These are phyloP conservation scores for Mycena haematopus DNA, from an alignment of 768 basidiomycete genomes.

Conservation along the genomic window DNA sequence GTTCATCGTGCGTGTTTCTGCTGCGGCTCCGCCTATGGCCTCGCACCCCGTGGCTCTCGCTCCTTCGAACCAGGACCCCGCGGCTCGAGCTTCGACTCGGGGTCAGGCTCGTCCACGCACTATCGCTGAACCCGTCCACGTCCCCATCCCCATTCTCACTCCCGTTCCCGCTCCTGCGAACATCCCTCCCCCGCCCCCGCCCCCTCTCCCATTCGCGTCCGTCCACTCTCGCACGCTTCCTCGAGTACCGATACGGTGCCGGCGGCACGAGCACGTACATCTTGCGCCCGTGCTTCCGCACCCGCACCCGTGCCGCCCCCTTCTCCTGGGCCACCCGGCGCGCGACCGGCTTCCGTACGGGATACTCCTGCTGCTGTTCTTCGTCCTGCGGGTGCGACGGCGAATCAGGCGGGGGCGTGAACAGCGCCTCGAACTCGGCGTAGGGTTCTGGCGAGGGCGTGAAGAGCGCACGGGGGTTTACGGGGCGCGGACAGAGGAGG, in stretches of 20 bases:
- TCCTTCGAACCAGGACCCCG: neutral
- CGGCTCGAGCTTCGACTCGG: neutral
- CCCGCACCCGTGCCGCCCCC: too few species aligned
- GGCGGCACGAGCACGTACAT: constrained; percentile 16
- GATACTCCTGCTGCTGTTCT: neutral
- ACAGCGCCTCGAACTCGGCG: neutral
- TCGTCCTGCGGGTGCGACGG: neutral
- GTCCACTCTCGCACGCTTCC: neutral
- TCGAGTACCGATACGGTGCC: neutral
- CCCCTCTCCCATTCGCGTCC: neutral
- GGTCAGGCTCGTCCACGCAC: neutral
- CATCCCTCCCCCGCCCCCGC: neutral
- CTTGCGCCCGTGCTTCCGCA: constrained; percentile 15
- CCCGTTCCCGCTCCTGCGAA: neutral
- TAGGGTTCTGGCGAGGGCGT: neutral
- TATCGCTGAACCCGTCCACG: neutral
- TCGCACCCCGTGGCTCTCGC: neutral
- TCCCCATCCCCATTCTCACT: neutral
- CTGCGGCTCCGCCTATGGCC: neutral
- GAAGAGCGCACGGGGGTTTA: neutral
- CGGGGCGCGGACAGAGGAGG: neutral
- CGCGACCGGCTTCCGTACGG: neutral
- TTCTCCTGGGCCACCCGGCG: neutral
- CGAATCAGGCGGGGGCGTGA: constrained; percentile 15
- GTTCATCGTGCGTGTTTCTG: neutral